Percentiles rank a stretch among this genome's conserved stretches.
Conservation (phyloP, 495 filamentous ascomycete genomes). For the Hyaloscypha finlandica region DNA sequence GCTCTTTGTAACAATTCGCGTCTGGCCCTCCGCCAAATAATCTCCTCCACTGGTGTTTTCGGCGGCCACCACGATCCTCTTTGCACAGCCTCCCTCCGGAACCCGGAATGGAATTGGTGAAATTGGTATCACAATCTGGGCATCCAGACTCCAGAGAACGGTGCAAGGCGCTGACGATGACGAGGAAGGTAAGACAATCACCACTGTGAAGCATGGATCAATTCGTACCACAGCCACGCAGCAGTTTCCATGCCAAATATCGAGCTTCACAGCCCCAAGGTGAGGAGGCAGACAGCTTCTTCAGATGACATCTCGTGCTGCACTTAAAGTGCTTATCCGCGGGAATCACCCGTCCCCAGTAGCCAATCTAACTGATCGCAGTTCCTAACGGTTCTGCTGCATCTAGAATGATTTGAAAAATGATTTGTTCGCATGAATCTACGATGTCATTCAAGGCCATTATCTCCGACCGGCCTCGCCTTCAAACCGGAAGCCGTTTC, state of each 20-base stretch:
- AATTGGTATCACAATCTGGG: not conserved
- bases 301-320: not conserved
- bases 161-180: not conserved
- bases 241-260: not conserved
- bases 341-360: not conserved
- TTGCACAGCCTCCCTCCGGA: slow-evolving; percentile 25
- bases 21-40: slow-evolving; percentile 17
- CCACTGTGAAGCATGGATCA: not conserved
- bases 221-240: not conserved
- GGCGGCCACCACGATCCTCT: slow-evolving; percentile 4
- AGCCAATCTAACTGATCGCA: not conserved
- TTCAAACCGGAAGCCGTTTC: slow-evolving; percentile 8
- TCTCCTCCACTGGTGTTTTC: slow-evolving; percentile 8
- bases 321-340: not conserved
- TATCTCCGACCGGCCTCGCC: slow-evolving; percentile 11
- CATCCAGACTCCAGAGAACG: not conserved
- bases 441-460: slow-evolving; percentile 19
- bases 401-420: slow-evolving; percentile 4
- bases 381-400: not conserved
- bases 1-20: slow-evolving; percentile 17
- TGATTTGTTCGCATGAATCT: slow-evolving; percentile 7
- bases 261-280: not conserved
- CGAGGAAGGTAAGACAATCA: not conserved
- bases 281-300: not conserved
- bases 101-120: not conserved